phyloP scores from a whole-genome alignment of 2,329 filamentous ascomycete genomes.

The Sporothrix luriei region DNA sequence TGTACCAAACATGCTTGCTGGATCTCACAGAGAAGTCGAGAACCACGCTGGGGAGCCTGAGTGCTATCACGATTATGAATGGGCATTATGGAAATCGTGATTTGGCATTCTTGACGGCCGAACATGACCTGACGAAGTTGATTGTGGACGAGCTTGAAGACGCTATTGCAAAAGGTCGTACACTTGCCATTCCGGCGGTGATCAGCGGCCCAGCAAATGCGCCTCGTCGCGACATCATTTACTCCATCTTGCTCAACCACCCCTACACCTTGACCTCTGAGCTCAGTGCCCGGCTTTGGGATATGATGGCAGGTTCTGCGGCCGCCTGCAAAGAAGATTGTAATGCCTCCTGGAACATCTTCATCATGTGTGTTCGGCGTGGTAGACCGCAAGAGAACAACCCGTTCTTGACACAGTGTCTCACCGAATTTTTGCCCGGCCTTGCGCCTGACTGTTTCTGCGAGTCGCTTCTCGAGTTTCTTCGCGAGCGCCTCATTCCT shows the following conservation, averaged over 20 bases:
- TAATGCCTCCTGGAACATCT: slow-evolving; percentile 68
- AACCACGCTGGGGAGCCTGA: slow-evolving; percentile 73
- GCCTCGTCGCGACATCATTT: slow-evolving; percentile 61
- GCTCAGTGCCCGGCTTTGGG: slow-evolving; percentile 69
- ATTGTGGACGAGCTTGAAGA: slow-evolving; percentile 67
- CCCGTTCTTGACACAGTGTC: slow-evolving; percentile 58
- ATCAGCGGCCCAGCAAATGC: slow-evolving; percentile 53
- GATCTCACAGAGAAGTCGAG: slow-evolving; percentile 66
- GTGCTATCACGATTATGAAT: slow-evolving; percentile 60
- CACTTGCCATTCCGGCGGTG: slow-evolving; percentile 48
- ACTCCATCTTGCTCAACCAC: slow-evolving; percentile 58
- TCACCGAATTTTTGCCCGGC: slow-evolving; percentile 58
- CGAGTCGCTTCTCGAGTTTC: slow-evolving; percentile 63
- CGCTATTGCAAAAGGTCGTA: slow-evolving; percentile 50
- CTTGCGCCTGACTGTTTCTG: slow-evolving; percentile 63
- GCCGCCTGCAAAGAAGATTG: slow-evolving; percentile 64
- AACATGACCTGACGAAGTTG: slow-evolving; percentile 64
- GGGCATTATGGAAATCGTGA: slow-evolving; percentile 53
- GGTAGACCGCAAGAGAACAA: slow-evolving; percentile 56
- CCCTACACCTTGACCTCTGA: slow-evolving; percentile 63
- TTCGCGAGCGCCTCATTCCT: slow-evolving; percentile 55
- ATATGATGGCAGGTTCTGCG: slow-evolving; percentile 67
- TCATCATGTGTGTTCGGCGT: slow-evolving; percentile 54
- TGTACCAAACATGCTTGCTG: slow-evolving; percentile 67
- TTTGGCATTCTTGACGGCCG: slow-evolving; percentile 58